Percentiles rank a stretch among this genome's conserved stretches.
phyloP scores from a whole-genome alignment of 345 rosid genomes.

The Microthlaspi erraticum region DNA sequence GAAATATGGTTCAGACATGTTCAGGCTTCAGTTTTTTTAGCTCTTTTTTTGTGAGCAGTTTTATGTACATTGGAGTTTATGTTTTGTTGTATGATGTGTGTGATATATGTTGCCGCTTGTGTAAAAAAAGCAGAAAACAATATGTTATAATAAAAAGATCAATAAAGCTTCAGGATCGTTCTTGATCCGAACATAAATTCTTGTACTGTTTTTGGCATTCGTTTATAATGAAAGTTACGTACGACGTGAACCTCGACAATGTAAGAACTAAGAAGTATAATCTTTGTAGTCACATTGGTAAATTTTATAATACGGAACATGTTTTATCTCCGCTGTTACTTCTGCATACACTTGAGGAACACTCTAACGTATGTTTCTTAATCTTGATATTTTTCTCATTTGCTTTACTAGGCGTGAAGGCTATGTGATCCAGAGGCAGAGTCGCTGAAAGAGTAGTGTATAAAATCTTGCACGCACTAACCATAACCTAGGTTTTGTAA shows the following conservation, averaged over 20 bases:
- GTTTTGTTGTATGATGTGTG: slow-evolving; percentile 23
- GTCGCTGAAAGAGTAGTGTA: too few species aligned
- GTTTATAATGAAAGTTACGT: not conserved
- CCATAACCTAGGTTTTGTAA: too few species aligned
- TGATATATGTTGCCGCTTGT: slow-evolving; percentile 11
- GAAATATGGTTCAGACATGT: slow-evolving; percentile 21
- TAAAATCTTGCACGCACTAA: too few species aligned
- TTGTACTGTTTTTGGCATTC: not conserved
- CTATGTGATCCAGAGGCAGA: too few species aligned
- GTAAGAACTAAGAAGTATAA: too few species aligned
- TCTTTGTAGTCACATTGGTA: too few species aligned
- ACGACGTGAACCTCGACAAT: not conserved
- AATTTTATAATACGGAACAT: too few species aligned
- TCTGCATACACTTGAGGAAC: too few species aligned
- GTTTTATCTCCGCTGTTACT: too few species aligned
- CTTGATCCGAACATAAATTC: slow-evolving; percentile 14
- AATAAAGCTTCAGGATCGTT: slow-evolving; percentile 35
- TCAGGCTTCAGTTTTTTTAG: slow-evolving; percentile 33
- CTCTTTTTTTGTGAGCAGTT: slow-evolving; percentile 6
- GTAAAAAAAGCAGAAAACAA: not conserved
- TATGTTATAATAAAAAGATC: slow-evolving; percentile 12
- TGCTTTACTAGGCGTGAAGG: too few species aligned
- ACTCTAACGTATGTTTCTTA: too few species aligned
- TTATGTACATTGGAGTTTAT: slow-evolving; percentile 38
- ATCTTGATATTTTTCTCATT: too few species aligned